phyloP scores from a whole-genome alignment of 768 basidiomycete genomes.

The Phaffia tasmanica region DNA sequence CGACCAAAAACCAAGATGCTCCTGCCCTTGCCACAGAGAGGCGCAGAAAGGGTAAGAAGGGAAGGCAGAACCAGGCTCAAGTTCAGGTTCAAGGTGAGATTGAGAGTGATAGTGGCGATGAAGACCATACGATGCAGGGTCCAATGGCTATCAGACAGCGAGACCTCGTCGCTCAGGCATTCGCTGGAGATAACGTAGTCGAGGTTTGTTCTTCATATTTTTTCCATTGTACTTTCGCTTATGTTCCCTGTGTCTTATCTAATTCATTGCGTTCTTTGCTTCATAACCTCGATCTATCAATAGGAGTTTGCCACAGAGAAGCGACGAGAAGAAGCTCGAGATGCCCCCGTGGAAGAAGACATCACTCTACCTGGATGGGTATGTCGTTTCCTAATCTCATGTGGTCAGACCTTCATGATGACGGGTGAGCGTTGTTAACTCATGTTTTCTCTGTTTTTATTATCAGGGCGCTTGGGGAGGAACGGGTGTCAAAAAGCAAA shows the following conservation, averaged over 20 bases:
- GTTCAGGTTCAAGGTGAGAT: conserved; percentile 36
- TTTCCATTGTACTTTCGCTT: not conserved
- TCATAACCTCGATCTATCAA: not conserved
- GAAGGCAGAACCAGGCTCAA: conserved; percentile 27
- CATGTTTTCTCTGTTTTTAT: conserved; percentile 10
- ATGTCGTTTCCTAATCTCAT: conserved; percentile 33
- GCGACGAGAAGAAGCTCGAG: conserved; percentile 64
- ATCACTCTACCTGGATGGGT: conserved; percentile 94
- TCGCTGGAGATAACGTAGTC: conserved; percentile 93
- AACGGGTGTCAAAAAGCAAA: conserved; percentile 47
- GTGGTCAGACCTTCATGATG: no score
- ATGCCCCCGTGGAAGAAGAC: conserved; percentile 79
- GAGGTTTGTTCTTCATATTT: conserved; percentile 46
- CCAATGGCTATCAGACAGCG: conserved; percentile 72
- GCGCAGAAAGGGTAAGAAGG: conserved; percentile 31
- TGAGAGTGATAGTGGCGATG: conserved; percentile 60
- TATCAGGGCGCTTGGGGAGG: conserved; percentile 85
- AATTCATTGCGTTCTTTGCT: not conserved
- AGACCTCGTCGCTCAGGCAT: conserved; percentile 85
- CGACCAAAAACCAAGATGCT: conserved; percentile 31
- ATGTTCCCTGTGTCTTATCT: not conserved
- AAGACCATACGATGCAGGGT: conserved; percentile 38
- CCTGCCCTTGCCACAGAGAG: conserved; percentile 1
- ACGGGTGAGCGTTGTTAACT: conserved; percentile 1
- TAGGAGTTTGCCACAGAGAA: conserved; percentile 83